Evolutionary conservation across 2,329 filamentous ascomycete genomes (phyloP).

Genomic region (Lachnellula hyalina): DNA sequence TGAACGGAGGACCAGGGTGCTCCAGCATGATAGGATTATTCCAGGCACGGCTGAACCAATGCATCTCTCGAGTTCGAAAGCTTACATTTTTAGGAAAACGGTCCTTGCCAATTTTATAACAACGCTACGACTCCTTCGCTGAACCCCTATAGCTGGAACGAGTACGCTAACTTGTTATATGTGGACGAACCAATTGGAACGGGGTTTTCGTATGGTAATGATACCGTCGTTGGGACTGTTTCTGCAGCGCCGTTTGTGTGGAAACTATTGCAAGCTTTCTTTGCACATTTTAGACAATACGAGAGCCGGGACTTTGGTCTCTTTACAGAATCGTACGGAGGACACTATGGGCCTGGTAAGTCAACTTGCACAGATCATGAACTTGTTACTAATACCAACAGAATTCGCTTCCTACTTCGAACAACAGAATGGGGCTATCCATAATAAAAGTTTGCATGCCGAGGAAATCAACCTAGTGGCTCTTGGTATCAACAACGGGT

Average conservation of each 20-base stretch:
- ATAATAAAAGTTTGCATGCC: neutral
- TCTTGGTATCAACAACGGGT: conserved; percentile 33
- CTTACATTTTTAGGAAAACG: conserved; percentile 35
- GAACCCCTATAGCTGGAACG: conserved; percentile 38
- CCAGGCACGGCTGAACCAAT: conserved; percentile 38
- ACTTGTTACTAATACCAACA: neutral
- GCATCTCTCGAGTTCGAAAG: neutral
- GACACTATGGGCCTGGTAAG: conserved; percentile 47
- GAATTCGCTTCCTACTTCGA: conserved; percentile 51
- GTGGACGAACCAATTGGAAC: conserved; percentile 36
- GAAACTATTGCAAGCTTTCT: conserved; percentile 56
- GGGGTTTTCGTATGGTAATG: conserved; percentile 38
- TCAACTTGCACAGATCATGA: neutral
- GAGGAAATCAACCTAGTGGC: conserved; percentile 31
- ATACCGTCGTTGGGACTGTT: conserved; percentile 41
- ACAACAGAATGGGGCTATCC: conserved; percentile 51
- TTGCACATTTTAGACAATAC: conserved; percentile 58
- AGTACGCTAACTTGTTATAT: conserved; percentile 38
- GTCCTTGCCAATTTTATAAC: conserved; percentile 38
- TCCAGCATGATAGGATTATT: conserved; percentile 58
- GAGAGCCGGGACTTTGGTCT: conserved; percentile 52
- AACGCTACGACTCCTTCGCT: conserved; percentile 36
- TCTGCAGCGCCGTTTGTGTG: conserved; percentile 47
- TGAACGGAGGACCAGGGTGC: conserved; percentile 43
- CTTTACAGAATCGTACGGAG: conserved; percentile 49